These are phyloP conservation scores for Rubroshorea leprosula DNA, from an alignment of 345 rosid species.

Conservation along the genomic window DNA sequence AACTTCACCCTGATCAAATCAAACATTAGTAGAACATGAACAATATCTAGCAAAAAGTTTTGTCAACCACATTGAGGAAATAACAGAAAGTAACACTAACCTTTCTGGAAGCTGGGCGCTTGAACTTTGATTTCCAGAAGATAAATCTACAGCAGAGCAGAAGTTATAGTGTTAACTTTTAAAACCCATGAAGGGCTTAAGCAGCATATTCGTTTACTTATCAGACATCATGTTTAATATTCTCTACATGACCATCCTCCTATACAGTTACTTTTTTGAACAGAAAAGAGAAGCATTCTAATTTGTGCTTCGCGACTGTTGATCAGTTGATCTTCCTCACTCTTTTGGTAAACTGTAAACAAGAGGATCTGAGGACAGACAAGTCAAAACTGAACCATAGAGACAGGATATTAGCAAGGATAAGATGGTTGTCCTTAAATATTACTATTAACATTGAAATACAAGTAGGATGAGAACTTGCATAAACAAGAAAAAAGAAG, in stretches of 20 bases:
- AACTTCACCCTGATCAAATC: constrained; percentile 67
- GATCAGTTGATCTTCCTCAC: not conserved
- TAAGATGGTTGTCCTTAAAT: not conserved
- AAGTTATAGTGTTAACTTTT: not conserved
- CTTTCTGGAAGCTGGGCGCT: constrained; percentile 93
- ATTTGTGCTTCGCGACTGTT: not conserved
- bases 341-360: not conserved
- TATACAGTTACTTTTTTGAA: too few relatives aligned
- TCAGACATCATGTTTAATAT: not conserved
- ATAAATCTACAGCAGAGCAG: constrained; percentile 48
- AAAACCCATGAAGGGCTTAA: not conserved
- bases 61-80: constrained; percentile 7
- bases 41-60: not conserved
- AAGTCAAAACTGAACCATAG: constrained; percentile 2
- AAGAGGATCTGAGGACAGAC: constrained; percentile 1
- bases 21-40: not conserved
- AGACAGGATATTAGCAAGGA: constrained; percentile 3
- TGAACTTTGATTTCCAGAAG: constrained; percentile 60
- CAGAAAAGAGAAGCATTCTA: not conserved
- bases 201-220: not conserved
- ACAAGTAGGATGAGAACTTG: not conserved
- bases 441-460: not conserved
- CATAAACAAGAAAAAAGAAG: constrained; percentile 9
- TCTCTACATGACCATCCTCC: too few relatives aligned
- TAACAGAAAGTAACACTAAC: constrained; percentile 32